Evolutionary conservation across 176 grass and related monocot genomes (phyloP).

Genomic region (Thinopyrum elongatum): DNA sequence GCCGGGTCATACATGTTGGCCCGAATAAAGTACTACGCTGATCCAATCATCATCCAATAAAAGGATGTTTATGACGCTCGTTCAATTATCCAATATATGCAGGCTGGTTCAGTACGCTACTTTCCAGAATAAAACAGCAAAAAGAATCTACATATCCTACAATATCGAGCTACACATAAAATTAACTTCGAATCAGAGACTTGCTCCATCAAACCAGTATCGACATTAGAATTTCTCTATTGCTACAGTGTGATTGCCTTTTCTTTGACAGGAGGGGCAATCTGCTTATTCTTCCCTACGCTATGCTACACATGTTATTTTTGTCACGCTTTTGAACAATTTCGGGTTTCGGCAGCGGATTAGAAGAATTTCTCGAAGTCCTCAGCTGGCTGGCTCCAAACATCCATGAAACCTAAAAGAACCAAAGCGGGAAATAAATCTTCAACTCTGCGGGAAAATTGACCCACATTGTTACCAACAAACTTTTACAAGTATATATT

Average conservation of each 20-base stretch:
- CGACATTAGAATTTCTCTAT: constrained; percentile 19
- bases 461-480: neutral
- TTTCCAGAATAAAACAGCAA: neutral
- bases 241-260: neutral
- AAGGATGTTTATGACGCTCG: neutral
- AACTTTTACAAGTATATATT: neutral
- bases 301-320: constrained; percentile 36
- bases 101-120: neutral
- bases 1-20: too few species aligned
- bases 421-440: neutral
- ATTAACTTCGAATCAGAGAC: constrained; percentile 15
- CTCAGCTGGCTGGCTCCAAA: constrained; percentile 58
- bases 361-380: constrained; percentile 69
- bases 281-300: constrained; percentile 44
- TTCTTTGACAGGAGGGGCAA: neutral
- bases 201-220: constrained; percentile 7
- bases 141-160: constrained; percentile 2
- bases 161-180: neutral
- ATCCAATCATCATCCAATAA: too few species aligned
- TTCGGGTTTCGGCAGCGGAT: neutral
- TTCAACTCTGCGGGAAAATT: neutral
- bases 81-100: neutral
- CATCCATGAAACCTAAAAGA: constrained; percentile 61
- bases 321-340: neutral
- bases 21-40: too few species aligned